A percentile compares a stretch with the other conserved stretches of the same genome.
Evolutionary conservation across 2,329 filamentous ascomycete genomes (phyloP).

Genomic region (Rutstroemia sp.): DNA sequence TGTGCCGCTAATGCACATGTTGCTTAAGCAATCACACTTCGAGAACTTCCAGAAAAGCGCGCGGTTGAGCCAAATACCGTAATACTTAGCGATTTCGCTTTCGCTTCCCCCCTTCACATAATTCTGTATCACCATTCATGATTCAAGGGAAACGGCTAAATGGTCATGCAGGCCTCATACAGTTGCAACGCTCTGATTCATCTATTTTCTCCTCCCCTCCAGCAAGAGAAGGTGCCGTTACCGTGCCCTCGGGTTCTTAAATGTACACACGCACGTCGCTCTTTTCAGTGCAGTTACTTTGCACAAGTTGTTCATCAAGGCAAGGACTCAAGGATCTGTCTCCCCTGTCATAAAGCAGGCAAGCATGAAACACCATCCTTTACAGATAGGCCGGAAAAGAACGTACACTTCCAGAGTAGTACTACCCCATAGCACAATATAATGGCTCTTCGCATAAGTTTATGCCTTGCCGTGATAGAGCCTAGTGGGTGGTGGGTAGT

Average conservation of each 20-base stretch:
- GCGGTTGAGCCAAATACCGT: no score
- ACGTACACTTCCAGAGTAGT: no score
- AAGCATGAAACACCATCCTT: constrained; percentile 2
- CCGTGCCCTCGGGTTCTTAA: constrained; percentile 3
- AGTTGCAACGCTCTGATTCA: no score
- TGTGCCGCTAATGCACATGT: no score
- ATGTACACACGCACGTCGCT: neutral
- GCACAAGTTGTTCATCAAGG: neutral
- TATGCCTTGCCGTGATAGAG: neutral
- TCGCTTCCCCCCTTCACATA: no score
- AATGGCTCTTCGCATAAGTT: neutral
- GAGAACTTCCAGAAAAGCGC: no score
- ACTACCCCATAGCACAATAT: neutral
- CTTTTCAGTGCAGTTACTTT: neutral
- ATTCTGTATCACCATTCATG: no score
- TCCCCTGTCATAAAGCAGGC: neutral
- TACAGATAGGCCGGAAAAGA: neutral
- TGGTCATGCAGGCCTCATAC: no score
- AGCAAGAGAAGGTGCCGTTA: neutral
- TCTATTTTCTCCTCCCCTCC: neutral
- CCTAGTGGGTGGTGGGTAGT: neutral
- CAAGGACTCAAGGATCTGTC: neutral
- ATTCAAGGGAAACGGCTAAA: no score
- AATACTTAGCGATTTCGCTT: no score
- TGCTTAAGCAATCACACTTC: no score